A percentile compares a stretch with the other conserved stretches of the same genome.
These are phyloP conservation scores for Kluyveromyces siamensis DNA, from an alignment of 805 yeast species.

Conservation along the genomic window DNA sequence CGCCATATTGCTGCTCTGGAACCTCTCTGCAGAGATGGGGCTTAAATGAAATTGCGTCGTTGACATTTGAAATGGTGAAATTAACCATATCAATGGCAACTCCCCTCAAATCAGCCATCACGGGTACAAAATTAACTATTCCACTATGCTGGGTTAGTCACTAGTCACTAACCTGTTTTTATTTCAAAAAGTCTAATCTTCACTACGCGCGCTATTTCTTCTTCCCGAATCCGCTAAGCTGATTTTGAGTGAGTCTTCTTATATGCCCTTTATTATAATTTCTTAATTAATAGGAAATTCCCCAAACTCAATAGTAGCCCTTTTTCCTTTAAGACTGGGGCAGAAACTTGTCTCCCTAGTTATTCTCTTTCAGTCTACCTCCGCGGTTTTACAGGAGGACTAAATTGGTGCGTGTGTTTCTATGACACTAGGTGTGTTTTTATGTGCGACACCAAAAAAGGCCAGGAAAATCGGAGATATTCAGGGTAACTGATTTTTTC, in stretches of 20 bases:
- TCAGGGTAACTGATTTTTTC: not conserved
- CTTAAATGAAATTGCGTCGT: slow-evolving; percentile 19
- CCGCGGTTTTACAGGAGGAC: not conserved
- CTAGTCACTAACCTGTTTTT: not conserved
- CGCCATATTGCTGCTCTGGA: slow-evolving; percentile 15
- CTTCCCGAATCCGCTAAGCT: too few species aligned
- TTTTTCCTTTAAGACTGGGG: not conserved
- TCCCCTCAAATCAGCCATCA: slow-evolving; percentile 10
- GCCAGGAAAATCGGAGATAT: not conserved
- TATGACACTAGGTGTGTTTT: not conserved
- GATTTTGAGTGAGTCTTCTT: too few species aligned
- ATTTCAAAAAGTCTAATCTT: too few species aligned
- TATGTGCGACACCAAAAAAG: not conserved
- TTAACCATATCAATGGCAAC: slow-evolving; percentile 17
- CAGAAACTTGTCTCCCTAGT: not conserved
- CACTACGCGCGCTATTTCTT: too few species aligned
- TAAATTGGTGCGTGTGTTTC: not conserved
- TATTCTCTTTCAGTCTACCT: not conserved
- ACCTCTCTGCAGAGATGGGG: slow-evolving; percentile 20
- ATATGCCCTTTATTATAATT: too few species aligned
- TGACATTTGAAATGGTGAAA: slow-evolving; percentile 17
- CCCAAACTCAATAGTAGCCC: not conserved
- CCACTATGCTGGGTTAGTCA: not conserved
- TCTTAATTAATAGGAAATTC: not conserved
- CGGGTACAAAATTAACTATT: not conserved